Base-by-base conservation (phyloP, 495 filamentous ascomycete species). In the Penicillium angulare region DNA sequence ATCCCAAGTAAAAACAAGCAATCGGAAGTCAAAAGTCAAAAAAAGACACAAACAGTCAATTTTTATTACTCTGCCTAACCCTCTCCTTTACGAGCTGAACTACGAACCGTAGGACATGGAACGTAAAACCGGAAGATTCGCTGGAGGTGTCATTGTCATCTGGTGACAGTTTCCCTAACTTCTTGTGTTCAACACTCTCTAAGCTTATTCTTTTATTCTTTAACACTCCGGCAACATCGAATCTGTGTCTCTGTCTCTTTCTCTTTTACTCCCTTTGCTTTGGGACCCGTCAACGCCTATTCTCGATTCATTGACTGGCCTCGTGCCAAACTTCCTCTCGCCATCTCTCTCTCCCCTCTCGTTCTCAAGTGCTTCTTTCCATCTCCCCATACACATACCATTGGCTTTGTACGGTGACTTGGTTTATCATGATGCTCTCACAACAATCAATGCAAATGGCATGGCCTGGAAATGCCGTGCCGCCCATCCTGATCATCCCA, bases 401-500 rank as follows among this genome's bases (percentile, higher is more conserved):
- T 20, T 31, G 9, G 12, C 23, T 8, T n/a, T n/a, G n/a, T n/a
- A n/a, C n/a, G n/a, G n/a, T n/a, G n/a, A n/a, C 31, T 39, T n/a
- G 15, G n/a, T n/a, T n/a, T 1, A 38, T 26, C 7, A 41, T 21
- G 10, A 27, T 29, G 18, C 18, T 39, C 38, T 42, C 26, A 18
- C 13, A 13, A 5, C 24, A 40, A 5, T 23, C 26, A 26, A n/a
- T 43, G n/a, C 32, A 7, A 31, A 12, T 31, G 27, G 8, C 27
- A 31, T 12, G 8, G 8, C 13, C 41, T 13, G 32, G 13, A 17
- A 38, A 35, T 5, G 16, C 26, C 29, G 40, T 55, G 15, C 35
- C 54, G 43, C 44, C 55, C 38, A 52, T 50, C 31, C 49, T 47
- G 44, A 43, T 43, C 31, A 52, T 52, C 39, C 15, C 31, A 16